phyloP scores from a whole-genome alignment of 2,329 filamentous ascomycete species.

The Diaporthe sp. region DNA sequence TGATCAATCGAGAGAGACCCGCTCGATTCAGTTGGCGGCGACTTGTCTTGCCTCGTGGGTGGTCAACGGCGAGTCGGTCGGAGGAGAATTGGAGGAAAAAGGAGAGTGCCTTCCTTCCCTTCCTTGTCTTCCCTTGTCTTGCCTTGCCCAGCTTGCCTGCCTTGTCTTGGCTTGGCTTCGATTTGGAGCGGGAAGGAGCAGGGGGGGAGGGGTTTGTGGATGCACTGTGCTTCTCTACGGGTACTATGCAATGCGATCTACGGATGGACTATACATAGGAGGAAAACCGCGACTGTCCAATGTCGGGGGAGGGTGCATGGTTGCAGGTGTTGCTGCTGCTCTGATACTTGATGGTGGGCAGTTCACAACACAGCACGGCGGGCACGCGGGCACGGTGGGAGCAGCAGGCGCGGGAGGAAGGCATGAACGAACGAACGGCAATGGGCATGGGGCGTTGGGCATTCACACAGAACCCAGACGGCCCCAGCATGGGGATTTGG shows the following conservation, averaged over 20 bases:
- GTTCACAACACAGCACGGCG: background rate
- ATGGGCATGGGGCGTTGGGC: slow-evolving; percentile 21
- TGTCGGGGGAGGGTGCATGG: background rate
- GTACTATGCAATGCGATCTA: slow-evolving; percentile 22
- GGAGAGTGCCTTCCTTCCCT: slow-evolving; percentile 5
- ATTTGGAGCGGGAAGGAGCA: slow-evolving; percentile 21
- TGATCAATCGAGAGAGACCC: slow-evolving; percentile 34
- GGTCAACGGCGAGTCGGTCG: slow-evolving; percentile 19
- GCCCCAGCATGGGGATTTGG: slow-evolving; percentile 9
- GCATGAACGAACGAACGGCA: slow-evolving; percentile 7
- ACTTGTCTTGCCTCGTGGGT: slow-evolving; percentile 25
- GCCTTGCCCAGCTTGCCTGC: background rate
- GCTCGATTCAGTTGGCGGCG: slow-evolving; percentile 27
- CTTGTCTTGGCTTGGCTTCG: slow-evolving; percentile 25
- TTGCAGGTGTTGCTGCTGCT: background rate
- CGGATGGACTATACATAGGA: background rate
- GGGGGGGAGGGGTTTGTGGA: slow-evolving; percentile 20
- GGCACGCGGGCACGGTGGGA: background rate
- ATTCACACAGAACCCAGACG: slow-evolving; percentile 16
- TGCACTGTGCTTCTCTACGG: slow-evolving; percentile 24
- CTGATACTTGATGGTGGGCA: background rate
- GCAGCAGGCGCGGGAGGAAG: slow-evolving; percentile 8
- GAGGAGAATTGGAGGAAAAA: slow-evolving; percentile 7
- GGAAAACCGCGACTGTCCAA: background rate
- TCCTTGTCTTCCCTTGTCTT: slow-evolving; percentile 21